Percentiles rank a stretch among this genome's conserved stretches.
phyloP scores from a whole-genome alignment of 2,329 filamentous ascomycete species.

The Trichophyton schoenleinii region DNA sequence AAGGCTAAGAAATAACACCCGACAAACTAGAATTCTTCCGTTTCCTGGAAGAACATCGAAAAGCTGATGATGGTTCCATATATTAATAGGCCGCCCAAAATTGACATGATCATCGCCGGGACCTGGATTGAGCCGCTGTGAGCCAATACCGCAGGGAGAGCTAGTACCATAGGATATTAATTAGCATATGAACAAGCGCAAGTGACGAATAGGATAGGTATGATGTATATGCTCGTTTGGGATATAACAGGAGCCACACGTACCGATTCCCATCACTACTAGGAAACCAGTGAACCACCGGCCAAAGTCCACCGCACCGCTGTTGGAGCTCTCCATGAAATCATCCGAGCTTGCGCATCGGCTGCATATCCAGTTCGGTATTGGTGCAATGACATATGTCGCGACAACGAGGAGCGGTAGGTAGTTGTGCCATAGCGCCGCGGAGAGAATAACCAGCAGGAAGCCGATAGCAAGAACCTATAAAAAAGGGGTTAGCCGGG shows the following conservation, averaged over 20 bases:
- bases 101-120: conserved; percentile 88
- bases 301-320: conserved; percentile 80
- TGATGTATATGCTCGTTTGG: background rate
- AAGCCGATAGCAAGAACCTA: conserved; percentile 93
- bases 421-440: conserved; percentile 89
- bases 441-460: conserved; percentile 95
- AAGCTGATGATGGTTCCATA: conserved; percentile 98
- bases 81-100: conserved; percentile 82
- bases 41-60: conserved; percentile 94
- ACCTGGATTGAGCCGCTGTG: conserved; percentile 72
- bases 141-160: conserved; percentile 74
- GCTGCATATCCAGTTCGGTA: conserved; percentile 93
- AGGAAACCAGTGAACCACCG: conserved; percentile 90
- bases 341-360: conserved; percentile 87
- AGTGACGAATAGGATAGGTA: background rate
- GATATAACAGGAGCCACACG: conserved; percentile 27
- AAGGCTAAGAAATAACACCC: background rate
- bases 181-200: background rate
- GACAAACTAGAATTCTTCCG: conserved; percentile 63
- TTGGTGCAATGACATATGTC: conserved; percentile 82
- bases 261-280: conserved; percentile 95
- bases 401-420: conserved; percentile 89
- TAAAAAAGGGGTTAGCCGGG: background rate
- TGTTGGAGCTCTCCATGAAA: conserved; percentile 76
- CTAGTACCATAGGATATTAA: conserved; percentile 35